Base-by-base conservation (phyloP, 2,329 filamentous ascomycete genomes). In the Talaromyces piceae region DNA sequence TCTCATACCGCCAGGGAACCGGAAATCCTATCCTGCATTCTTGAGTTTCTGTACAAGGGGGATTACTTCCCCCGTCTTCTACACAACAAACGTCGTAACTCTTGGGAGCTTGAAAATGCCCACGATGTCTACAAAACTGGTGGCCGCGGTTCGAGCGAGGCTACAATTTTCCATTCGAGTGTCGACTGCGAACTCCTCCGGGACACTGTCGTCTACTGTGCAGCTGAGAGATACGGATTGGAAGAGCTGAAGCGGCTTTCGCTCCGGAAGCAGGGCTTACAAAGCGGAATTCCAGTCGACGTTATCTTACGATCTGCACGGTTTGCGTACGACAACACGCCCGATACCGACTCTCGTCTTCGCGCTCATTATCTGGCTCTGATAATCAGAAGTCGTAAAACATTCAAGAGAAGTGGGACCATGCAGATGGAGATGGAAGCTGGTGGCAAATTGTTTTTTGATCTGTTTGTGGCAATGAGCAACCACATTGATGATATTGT, bases 381-480 rank as follows among this genome's bases (percentile, higher is more conserved):
- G 73, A 95, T 96, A 73, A 95, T 96, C 78, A 86, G 91, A 77
- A 91, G 88, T 80, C 88, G 91, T 72, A 90, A 90, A 78, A 95
- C 89, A 66, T 96, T 97, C 74, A 96, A 95, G 85, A 84, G 87
- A 74, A 95, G 90, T 77, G 91, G 91, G 74, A 96, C 91, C 73
- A 95, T 96, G 90, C 91, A 96, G 81, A 86, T 87, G 77, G 91
- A 96, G 78, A 96, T 97, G 91, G 88, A 95, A 78, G 83, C 83
- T 72, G 90, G 91, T 70, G 90, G 82, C 74, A 91, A 91, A 79
- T 80, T 96, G 75, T 96, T 93, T 80, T 97, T 97, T 76, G 91
- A 96, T 79, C 78, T 97, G 73, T 97, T 96, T 72, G 91, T 96
- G 68, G 91, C 91, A 65, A 88, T 96, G 86, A 95, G 89, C 79